Evolutionary conservation across 2,329 filamentous ascomycete species (phyloP), one percentile per base, ranked within the genome.

Genomic region (Cladophialophora bantiana): DNA sequence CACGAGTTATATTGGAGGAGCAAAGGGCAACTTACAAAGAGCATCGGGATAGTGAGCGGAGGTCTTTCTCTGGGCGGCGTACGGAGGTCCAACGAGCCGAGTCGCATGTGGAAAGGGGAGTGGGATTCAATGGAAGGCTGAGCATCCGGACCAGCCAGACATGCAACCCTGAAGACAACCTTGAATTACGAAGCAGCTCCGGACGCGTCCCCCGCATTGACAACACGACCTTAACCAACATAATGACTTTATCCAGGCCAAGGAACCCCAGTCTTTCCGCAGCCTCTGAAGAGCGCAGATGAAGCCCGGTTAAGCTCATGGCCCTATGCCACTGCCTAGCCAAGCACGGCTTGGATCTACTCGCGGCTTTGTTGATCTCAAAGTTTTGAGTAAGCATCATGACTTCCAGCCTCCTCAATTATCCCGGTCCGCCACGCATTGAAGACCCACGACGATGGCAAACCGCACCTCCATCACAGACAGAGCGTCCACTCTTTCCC

Each of bases 231-330:
- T 40, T 36, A 20, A 35, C 26, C 34, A 40, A 20, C 42, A 59
- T 35, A 38, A 31, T 59, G 57, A 59, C 13, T 50, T 59, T 45
- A 13, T 26, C 26, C 18, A 38, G 45, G 45, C 26, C 20, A 55
- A 36, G 52, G 31, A 12, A 55, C 12, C 34, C 52, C 15, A 35
- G 31, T 55, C 31, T 36, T 34, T 15, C 36, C 32, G 3, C 50
- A 40, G 31, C 50, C 50, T 38, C 52, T 56, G 20, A 20, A 20
- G 48, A 26, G 36, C 42, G 31, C 10, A 40, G 20, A 26, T 48
- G 52, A 62, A 48, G 59, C 59, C 34, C 36, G 10, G 38, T 61
- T 61, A 61, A 61, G 50, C 59, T 62, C 45, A 61, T 54, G 15
- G 32, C 34, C 32, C 26, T 7, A 38, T 38, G 12, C 34, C 34